Evolutionary conservation across 1,284 basidiomycete genomes (phyloP).

Genomic region (Testicularia cyperi): DNA sequence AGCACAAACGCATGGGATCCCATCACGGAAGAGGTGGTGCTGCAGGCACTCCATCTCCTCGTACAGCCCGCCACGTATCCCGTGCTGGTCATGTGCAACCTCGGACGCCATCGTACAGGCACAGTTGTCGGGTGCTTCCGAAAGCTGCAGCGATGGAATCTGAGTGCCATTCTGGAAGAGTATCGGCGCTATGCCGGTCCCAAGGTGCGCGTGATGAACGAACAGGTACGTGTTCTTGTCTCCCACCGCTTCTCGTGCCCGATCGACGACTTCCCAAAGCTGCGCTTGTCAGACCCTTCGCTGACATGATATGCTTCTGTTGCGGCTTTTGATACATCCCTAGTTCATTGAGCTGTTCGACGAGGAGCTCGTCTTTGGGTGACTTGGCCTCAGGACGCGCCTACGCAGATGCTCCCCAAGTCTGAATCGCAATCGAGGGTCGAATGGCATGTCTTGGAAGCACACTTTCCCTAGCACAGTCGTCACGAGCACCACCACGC

Average conservation of each 20-base stretch:
- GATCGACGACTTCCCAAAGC: background rate
- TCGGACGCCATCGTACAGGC: conserved; percentile 64
- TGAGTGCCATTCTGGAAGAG: conserved; percentile 64
- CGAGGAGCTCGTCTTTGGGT: conserved; percentile 66
- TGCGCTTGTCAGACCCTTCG: too few species aligned
- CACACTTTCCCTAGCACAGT: too few species aligned
- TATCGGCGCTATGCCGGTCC: conserved; percentile 64
- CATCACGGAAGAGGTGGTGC: conserved; percentile 64
- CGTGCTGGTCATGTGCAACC: conserved; percentile 65
- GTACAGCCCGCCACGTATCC: conserved; percentile 64
- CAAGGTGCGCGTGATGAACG: conserved; percentile 65
- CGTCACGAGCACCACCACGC: too few species aligned
- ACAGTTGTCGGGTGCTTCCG: conserved; percentile 64
- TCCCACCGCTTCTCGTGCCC: background rate
- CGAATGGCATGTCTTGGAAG: too few species aligned
- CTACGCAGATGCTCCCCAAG: too few species aligned
- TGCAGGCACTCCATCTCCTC: conserved; percentile 64
- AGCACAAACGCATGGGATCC: conserved; percentile 61
- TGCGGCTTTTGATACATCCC: too few species aligned
- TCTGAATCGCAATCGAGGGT: too few species aligned
- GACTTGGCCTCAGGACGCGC: too few species aligned
- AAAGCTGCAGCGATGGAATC: conserved; percentile 63
- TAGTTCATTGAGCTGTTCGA: conserved; percentile 66
- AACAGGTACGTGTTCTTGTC: conserved; percentile 61
- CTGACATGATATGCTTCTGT: too few species aligned